Conservation (phyloP, 2,329 filamentous ascomycete species). For the Laburnicola sp. region DNA sequence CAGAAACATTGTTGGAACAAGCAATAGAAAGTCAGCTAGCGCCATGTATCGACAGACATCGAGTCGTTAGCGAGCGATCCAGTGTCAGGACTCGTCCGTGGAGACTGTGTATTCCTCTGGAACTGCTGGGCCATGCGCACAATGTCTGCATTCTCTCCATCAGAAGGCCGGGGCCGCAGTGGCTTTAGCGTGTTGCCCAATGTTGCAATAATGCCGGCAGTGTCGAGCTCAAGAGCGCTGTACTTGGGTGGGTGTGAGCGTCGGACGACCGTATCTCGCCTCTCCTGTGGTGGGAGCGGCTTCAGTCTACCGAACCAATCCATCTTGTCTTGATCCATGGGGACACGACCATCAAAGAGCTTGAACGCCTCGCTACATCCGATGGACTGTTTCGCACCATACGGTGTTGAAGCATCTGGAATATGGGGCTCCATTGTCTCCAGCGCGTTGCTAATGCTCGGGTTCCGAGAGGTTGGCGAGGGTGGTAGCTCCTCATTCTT, state of each 20-base stretch:
- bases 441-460: conserved; percentile 24
- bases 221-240: conserved; percentile 43
- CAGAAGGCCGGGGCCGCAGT: conserved; percentile 32
- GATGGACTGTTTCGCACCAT: conserved; percentile 26
- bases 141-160: conserved; percentile 35
- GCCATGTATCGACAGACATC: too few relatives aligned
- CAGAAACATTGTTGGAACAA: too few relatives aligned
- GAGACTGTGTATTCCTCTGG: conserved; percentile 26
- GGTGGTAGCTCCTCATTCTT: conserved; percentile 18
- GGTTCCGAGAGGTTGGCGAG: conserved; percentile 24
- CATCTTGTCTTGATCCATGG: conserved; percentile 34
- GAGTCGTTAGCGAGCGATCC: too few relatives aligned
- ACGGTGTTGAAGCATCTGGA: conserved; percentile 18
- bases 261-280: conserved; percentile 31
- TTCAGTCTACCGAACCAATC: conserved; percentile 38
- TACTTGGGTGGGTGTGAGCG: conserved; percentile 35
- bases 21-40: too few relatives aligned
- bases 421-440: conserved; percentile 34
- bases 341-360: conserved; percentile 39
- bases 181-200: conserved; percentile 36
- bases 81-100: conserved; percentile 10
- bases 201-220: conserved; percentile 42
- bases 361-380: conserved; percentile 43
- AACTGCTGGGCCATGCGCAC: conserved; percentile 34
- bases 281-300: conserved; percentile 24